Evolutionary conservation across 2,329 filamentous ascomycete genomes (phyloP).

Genomic region (Achaetomium macrosporum): DNA sequence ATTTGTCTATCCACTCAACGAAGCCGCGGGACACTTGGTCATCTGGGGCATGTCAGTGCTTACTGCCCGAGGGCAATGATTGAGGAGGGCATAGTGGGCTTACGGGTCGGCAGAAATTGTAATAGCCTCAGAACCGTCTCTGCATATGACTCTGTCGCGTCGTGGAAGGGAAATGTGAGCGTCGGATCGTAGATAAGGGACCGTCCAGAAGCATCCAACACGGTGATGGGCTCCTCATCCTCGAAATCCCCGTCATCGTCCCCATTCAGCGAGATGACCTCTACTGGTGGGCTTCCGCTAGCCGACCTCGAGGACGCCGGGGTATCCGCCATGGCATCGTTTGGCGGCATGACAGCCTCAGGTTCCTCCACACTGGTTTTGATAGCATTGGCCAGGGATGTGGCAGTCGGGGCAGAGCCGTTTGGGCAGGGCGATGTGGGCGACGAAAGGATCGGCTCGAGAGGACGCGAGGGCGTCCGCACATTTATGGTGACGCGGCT

Average conservation of each 20-base stretch:
- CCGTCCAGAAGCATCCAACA: slow-evolving; percentile 20
- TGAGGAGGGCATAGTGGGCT: neutral
- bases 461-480: slow-evolving; percentile 39
- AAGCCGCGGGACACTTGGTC: slow-evolving; percentile 41
- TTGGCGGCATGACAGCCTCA: slow-evolving; percentile 35
- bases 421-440: slow-evolving; percentile 36
- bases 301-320: slow-evolving; percentile 35
- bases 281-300: slow-evolving; percentile 40
- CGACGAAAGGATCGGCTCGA: slow-evolving; percentile 38
- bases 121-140: slow-evolving; percentile 28
- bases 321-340: slow-evolving; percentile 26
- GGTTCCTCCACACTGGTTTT: slow-evolving; percentile 43
- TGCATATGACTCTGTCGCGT: slow-evolving; percentile 23
- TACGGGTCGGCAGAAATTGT: slow-evolving; percentile 25
- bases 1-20: slow-evolving; percentile 46
- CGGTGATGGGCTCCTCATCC: slow-evolving; percentile 20
- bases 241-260: slow-evolving; percentile 31
- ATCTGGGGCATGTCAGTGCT: slow-evolving; percentile 33
- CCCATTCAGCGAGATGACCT: slow-evolving; percentile 37
- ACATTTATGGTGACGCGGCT: slow-evolving; percentile 58
- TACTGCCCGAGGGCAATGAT: no score
- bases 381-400: slow-evolving; percentile 28
- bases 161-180: slow-evolving; percentile 41
- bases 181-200: slow-evolving; percentile 37
- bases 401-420: slow-evolving; percentile 20